Percentiles rank a stretch among this genome's conserved stretches.
These are phyloP conservation scores for Sisymbrium irio DNA, from an alignment of 345 rosid genomes.

Conservation along the genomic window DNA sequence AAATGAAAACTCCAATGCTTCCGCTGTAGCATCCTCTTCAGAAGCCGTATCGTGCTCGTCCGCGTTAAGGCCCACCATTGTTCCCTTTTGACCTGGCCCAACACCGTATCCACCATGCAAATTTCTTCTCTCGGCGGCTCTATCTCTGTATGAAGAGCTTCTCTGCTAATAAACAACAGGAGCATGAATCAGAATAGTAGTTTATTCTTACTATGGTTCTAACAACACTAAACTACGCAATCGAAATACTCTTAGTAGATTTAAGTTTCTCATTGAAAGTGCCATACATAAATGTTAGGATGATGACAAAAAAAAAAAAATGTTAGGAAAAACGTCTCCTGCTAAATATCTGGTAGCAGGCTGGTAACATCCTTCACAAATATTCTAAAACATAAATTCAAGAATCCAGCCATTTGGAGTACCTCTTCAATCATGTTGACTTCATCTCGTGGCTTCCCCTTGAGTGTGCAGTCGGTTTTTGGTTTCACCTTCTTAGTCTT, in stretches of 20 bases:
- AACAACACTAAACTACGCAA: background rate
- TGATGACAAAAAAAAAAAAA: too few relatives aligned
- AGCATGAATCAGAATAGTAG: background rate
- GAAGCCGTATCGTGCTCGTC: slow-evolving; percentile 33
- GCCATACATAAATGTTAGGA: background rate
- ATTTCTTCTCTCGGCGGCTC: slow-evolving; percentile 89
- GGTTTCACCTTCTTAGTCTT: slow-evolving; percentile 38
- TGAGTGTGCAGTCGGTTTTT: slow-evolving; percentile 26
- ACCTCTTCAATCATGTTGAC: slow-evolving; percentile 53
- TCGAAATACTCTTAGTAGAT: background rate
- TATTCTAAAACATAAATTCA: background rate
- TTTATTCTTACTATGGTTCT: background rate
- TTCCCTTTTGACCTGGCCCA: slow-evolving; percentile 82
- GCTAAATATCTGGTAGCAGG: background rate
- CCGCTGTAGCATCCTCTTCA: slow-evolving; percentile 61
- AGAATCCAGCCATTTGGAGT: slow-evolving; percentile 21
- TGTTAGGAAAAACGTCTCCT: background rate
- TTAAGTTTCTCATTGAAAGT: background rate
- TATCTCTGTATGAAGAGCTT: slow-evolving; percentile 62
- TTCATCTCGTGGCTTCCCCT: slow-evolving; percentile 28
- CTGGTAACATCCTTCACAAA: background rate
- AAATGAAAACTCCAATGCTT: slow-evolving; percentile 65
- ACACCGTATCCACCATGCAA: slow-evolving; percentile 77
- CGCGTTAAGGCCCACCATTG: background rate
- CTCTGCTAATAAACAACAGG: slow-evolving; percentile 35